Evolutionary conservation across 2,329 filamentous ascomycete genomes (phyloP), one percentile per base, ranked within the genome.

Genomic region (Trichoderma gracile): DNA sequence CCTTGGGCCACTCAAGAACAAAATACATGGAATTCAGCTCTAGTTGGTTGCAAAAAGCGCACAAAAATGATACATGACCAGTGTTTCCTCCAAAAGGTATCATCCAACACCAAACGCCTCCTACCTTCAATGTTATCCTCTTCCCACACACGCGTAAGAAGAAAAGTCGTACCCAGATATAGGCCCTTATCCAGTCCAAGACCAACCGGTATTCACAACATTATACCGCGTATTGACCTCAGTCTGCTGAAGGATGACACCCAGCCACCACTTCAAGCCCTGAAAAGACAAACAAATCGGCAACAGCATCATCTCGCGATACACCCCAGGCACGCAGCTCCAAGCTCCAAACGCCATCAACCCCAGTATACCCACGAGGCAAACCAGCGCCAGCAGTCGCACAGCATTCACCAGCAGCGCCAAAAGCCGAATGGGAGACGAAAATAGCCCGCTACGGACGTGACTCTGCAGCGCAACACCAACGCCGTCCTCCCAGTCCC

Each of bases 401-500:
- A 54, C 19, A 25, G 43, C 9, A 5, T 17, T 54, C 3, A 62
- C 9, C 40, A 62, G n/a, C 25, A 53, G 40, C 9, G 49, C 53
- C 19, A 62, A 21, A n/a, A 46, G 4, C 2, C 40, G 47, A 19
- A 42, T n/a, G 19, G 27, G 15, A 19, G 40, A 62, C 3, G 9
- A 33, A 27, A 40, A 15, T 2, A 54, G 19, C 4, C 40, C 19
- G 30, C 45, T 49, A 14, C 3, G 6, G n/a, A 27, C 12, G 27
- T 59, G 54, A 33, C 19, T 25, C 17, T 54, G 59, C 38, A 54
- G 49, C 23, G 59, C 5, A 40, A 38, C 19, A 1, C 23, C 49
- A 12, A 14, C 3, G 2, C 57, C 30, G 50, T 76, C 73, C 3
- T 71, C 70, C 3, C 27, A 30, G 17, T 72, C 68, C 10, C 69